phyloP scores from a whole-genome alignment of 495 filamentous ascomycete genomes.

The Podospora sp. region DNA sequence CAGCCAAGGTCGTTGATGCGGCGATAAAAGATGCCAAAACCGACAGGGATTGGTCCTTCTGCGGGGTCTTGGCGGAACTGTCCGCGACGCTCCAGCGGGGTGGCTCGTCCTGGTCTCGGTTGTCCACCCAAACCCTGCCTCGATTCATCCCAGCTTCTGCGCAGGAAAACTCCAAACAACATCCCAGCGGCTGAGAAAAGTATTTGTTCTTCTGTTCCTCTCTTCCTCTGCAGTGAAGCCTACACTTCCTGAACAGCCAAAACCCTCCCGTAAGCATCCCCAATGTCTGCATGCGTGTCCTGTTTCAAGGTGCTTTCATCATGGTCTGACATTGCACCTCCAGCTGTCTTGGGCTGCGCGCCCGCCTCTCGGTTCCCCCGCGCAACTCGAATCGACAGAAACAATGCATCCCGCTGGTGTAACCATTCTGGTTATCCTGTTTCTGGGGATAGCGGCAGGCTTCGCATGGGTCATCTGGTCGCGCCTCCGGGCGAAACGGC shows the following conservation, averaged over 20 bases:
- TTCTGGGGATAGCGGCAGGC: conserved; percentile 48
- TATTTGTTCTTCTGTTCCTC: neutral
- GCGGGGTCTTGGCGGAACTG: neutral
- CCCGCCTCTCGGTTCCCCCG: neutral
- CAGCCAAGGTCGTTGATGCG: neutral
- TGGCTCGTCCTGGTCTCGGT: too few relatives aligned
- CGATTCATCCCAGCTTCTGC: neutral
- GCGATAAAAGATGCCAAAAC: neutral
- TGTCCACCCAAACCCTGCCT: neutral
- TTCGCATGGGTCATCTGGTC: conserved; percentile 58
- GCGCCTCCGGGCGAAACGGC: conserved; percentile 60
- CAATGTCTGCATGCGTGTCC: neutral
- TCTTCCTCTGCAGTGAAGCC: neutral
- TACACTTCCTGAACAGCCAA: neutral
- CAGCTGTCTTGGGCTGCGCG: neutral
- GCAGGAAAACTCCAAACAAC: neutral
- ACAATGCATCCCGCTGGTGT: conserved; percentile 49
- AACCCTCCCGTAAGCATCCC: neutral
- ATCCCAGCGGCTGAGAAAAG: neutral
- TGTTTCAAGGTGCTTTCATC: neutral
- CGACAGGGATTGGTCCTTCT: neutral
- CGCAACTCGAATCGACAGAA: conserved; percentile 10
- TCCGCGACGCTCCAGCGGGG: neutral
- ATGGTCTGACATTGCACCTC: neutral
- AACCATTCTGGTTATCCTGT: conserved; percentile 54